phyloP scores from a whole-genome alignment of 306 rosid genomes.

The Rubus parviflorus region DNA sequence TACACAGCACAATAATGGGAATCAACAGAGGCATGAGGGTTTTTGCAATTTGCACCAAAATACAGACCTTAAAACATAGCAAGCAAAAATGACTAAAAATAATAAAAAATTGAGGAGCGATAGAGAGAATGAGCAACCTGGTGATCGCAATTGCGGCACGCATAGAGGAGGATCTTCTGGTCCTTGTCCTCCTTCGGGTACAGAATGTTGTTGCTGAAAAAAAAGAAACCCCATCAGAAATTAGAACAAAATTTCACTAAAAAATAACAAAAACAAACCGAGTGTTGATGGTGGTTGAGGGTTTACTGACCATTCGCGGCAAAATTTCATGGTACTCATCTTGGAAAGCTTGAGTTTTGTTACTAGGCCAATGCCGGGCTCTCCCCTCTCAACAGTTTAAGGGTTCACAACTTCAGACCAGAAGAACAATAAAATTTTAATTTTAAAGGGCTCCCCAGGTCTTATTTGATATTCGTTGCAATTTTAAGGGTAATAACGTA shows the following conservation, averaged over 20 bases:
- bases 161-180: conserved; percentile 71
- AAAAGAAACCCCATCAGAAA: neutral
- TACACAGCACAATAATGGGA: neutral
- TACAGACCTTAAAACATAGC: neutral
- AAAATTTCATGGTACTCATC: conserved; percentile 97
- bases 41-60: neutral
- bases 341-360: conserved; percentile 26
- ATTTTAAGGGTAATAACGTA: neutral
- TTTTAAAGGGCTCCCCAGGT: neutral
- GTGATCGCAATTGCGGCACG: conserved; percentile 97
- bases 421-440: too few relatives aligned
- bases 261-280: neutral
- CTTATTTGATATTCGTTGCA: neutral
- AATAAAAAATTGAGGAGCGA: neutral
- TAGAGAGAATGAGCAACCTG: conserved; percentile 48
- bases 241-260: neutral
- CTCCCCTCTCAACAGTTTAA: too few relatives aligned
- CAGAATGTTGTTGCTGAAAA: conserved; percentile 85
- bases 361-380: too few relatives aligned
- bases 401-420: too few relatives aligned
- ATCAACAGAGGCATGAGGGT: neutral
- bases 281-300: neutral
- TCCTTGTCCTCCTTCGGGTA: conserved; percentile 95
- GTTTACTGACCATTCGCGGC: conserved; percentile 82
- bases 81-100: neutral